Evolutionary conservation across 306 rosid genomes (phyloP).

Genomic region (Cucurbita ficifolia): DNA sequence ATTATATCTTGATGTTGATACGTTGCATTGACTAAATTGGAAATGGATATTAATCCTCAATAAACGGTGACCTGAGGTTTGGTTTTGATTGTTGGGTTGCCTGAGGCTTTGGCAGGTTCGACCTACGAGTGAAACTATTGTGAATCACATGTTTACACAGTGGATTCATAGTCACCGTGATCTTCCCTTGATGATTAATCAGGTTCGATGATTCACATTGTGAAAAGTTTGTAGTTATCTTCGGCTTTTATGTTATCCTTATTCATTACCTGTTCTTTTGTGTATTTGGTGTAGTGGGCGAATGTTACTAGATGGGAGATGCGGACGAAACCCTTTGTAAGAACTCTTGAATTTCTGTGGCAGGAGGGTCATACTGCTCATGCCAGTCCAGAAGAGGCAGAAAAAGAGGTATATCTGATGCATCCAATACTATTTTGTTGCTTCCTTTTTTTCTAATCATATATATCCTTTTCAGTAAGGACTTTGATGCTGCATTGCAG

Average conservation of each 20-base stretch:
- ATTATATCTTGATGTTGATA: background rate
- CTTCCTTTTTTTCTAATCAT: background rate
- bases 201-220: constrained; percentile 27
- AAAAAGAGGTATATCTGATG: constrained; percentile 55
- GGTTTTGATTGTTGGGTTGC: constrained; percentile 69
- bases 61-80: constrained; percentile 44
- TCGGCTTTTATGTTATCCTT: background rate
- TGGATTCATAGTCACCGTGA: constrained; percentile 97
- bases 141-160: constrained; percentile 95
- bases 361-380: constrained; percentile 99
- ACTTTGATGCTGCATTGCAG: constrained; percentile 40
- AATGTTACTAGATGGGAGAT: constrained; percentile 99
- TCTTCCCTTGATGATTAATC: constrained; percentile 86
- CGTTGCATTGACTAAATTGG: constrained; percentile 1
- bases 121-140: constrained; percentile 90
- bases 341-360: constrained; percentile 98
- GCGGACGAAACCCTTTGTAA: constrained; percentile 90
- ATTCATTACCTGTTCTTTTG: background rate
- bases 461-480: constrained; percentile 4
- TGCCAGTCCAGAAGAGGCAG: constrained; percentile 81
- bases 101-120: constrained; percentile 96
- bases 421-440: background rate
- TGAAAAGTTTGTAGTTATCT: background rate
- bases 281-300: constrained; percentile 60
- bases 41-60: constrained; percentile 6